These are phyloP conservation scores for Metschnikowia hibisci DNA, from an alignment of 805 yeast genomes.

Conservation along the genomic window DNA sequence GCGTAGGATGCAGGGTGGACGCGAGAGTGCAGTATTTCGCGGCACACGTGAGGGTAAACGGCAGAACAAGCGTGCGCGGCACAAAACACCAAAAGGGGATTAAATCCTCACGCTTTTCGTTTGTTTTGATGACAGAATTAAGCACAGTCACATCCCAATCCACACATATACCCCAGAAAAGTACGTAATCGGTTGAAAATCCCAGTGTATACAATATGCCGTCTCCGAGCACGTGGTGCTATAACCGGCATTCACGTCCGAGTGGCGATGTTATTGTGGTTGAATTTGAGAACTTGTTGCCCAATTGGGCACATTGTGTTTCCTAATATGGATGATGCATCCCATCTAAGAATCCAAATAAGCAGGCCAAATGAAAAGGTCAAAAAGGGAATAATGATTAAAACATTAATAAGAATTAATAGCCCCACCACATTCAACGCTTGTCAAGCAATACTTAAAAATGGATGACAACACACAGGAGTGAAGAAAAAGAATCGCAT, in stretches of 20 bases:
- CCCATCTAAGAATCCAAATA: too few relatives aligned
- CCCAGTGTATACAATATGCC: not conserved
- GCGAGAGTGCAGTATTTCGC: not conserved
- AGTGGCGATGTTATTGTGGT: not conserved
- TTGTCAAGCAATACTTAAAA: too few relatives aligned
- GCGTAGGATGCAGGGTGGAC: not conserved
- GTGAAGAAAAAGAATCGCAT: not conserved
- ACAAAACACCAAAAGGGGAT: slow-evolving; percentile 20
- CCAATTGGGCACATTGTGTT: slow-evolving; percentile 21
- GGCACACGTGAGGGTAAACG: slow-evolving; percentile 6
- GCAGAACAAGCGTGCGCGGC: slow-evolving; percentile 15
- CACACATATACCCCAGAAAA: slow-evolving; percentile 1
- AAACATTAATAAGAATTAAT: too few relatives aligned
- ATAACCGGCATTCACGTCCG: too few relatives aligned
- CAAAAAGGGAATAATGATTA: too few relatives aligned
- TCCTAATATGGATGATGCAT: slow-evolving; percentile 19
- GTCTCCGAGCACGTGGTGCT: not conserved
- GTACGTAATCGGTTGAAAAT: slow-evolving; percentile 3
- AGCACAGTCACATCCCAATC: slow-evolving; percentile 2
- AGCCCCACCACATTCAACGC: too few relatives aligned
- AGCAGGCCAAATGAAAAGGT: too few relatives aligned
- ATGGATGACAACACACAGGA: too few relatives aligned
- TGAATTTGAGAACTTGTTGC: slow-evolving; percentile 10
- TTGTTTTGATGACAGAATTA: slow-evolving; percentile 14
- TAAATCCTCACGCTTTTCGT: slow-evolving; percentile 17